Evolutionary conservation across 345 rosid species (phyloP).

Genomic region (Citrus cavaleriei): DNA sequence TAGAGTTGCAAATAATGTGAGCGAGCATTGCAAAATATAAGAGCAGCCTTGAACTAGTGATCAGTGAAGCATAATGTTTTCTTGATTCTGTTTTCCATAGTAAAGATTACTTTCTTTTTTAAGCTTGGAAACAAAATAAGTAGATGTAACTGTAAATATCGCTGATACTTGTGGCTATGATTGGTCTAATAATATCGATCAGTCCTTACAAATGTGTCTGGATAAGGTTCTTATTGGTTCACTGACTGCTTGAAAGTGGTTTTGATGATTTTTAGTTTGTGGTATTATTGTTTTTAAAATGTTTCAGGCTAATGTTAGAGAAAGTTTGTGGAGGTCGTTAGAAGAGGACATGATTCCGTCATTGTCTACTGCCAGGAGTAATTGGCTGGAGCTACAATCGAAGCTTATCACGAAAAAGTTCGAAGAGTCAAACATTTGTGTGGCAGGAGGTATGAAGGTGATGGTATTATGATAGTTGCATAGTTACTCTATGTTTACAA

Average conservation of each 20-base stretch:
- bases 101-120: not conserved
- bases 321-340: conserved; percentile 76
- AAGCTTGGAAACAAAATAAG: not conserved
- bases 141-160: not conserved
- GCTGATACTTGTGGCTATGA: not conserved
- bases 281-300: conserved; percentile 2
- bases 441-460: conserved; percentile 92
- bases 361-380: conserved; percentile 58
- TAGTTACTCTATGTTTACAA: not conserved
- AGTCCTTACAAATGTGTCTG: not conserved
- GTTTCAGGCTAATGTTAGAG: conserved; percentile 64
- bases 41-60: not conserved
- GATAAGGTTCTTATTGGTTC: conserved; percentile 1
- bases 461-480: conserved; percentile 19
- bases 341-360: conserved; percentile 94
- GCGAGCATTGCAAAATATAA: not conserved
- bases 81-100: not conserved
- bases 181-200: not conserved
- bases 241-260: not conserved
- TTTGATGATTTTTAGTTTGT: conserved; percentile 14
- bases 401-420: conserved; percentile 58
- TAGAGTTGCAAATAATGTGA: not conserved
- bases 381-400: conserved; percentile 96
- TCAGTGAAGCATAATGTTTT: not conserved
- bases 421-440: conserved; percentile 81